Evolutionary conservation across 345 rosid species (phyloP), one percentile per base, ranked within the genome.

Genomic region (Linum trigynum): DNA sequence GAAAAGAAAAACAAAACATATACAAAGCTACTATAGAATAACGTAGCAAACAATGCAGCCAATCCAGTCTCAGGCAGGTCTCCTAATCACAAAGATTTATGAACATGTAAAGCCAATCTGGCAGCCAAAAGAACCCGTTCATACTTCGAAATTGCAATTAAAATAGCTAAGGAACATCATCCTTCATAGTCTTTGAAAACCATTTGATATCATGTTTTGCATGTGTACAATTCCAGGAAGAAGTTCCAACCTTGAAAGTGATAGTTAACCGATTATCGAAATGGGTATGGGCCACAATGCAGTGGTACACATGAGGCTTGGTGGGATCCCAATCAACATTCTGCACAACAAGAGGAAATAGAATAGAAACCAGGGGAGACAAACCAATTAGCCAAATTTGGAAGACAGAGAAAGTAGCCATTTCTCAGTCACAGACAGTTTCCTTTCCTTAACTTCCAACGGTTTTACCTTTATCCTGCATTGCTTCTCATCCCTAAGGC

Each of bases 231-330:
- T 15, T 45, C 8, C 39, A 67, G 59, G 53, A n/a, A 71, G 40
- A 67, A 57, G 32, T 41, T 67, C 50, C 45, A 70, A 84, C 90
- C 88, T 83, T 85, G 74, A 84, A 90, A 58, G 72, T 71, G 65
- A 15, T 77, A 65, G 62, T 80, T 10, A 45, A 45, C 9, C 51
- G 51, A 7, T 87, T 80, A 64, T 75, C 56, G 1, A 56, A 16
- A 66, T 76, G 75, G 55, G 86, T 84, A 69, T 88, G 72, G 12
- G 7, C 51, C 51, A 45, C 51, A 45, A 8, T 45, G 61, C 97
- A 91, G 0, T 77, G 84, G 57, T 86, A 88, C 51, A 69, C 15
- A 51, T 72, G 79, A 0, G 89, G 75, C 58, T 64, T 78, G n/a
- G 74, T 80, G 9, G 82, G 69, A 78, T 82, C 88, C 89, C 88